These are phyloP conservation scores for Cyberlindnera suaveolens DNA, from an alignment of 805 yeast species.

Conservation along the genomic window DNA sequence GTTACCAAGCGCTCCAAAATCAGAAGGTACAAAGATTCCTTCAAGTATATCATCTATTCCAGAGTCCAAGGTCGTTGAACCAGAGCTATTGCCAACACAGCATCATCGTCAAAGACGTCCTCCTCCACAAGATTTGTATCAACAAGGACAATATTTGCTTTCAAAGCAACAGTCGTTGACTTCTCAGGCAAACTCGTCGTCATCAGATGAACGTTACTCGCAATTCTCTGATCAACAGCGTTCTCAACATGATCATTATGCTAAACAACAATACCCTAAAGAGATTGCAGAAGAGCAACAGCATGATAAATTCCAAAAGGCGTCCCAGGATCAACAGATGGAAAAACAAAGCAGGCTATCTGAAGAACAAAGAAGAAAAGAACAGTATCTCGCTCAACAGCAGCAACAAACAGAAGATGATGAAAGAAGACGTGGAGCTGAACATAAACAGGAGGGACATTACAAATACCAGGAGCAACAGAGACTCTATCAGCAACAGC, in stretches of 20 bases:
- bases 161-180: neutral
- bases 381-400: slow-evolving; percentile 10
- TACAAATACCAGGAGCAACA: slow-evolving; percentile 5
- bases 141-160: slow-evolving; percentile 3
- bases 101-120: slow-evolving; percentile 22
- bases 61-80: neutral
- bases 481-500: slow-evolving; percentile 7
- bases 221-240: slow-evolving; percentile 1
- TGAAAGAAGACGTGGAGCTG: slow-evolving; percentile 8
- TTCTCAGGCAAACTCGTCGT: slow-evolving; percentile 1
- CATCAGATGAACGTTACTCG: slow-evolving; percentile 1
- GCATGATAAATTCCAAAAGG: neutral
- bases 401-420: slow-evolving; percentile 5
- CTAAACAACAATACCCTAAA: neutral
- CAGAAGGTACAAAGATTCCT: slow-evolving; percentile 3
- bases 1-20: slow-evolving; percentile 1
- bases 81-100: slow-evolving; percentile 12
- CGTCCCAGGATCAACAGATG: neutral
- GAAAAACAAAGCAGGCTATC: slow-evolving; percentile 1
- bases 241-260: neutral
- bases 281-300: slow-evolving; percentile 1
- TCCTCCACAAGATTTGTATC: slow-evolving; percentile 13
- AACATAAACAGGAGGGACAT: slow-evolving; percentile 3
- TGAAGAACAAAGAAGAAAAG: slow-evolving; percentile 17
- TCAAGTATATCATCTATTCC: slow-evolving; percentile 1